Conservation (phyloP, 768 basidiomycete genomes). For the Serendipita vermifera region DNA sequence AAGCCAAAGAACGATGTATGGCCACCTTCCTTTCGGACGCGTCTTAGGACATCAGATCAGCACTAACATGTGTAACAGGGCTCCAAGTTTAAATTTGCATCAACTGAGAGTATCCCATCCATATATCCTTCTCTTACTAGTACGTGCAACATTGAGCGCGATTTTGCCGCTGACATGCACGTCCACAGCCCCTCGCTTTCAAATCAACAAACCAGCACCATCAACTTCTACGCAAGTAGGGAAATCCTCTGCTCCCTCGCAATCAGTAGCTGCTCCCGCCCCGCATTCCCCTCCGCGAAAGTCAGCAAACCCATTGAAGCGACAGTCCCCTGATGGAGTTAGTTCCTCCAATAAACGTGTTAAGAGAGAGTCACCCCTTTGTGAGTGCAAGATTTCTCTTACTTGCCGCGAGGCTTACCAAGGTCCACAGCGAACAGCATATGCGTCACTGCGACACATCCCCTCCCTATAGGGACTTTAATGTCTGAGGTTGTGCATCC, state of each 20-base stretch:
- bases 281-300: background rate
- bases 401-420: background rate
- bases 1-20: conserved; percentile 1
- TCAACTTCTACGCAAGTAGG: background rate
- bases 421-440: background rate
- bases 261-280: background rate
- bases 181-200: background rate
- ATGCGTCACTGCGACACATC: background rate
- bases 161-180: background rate
- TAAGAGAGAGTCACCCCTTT: background rate
- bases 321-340: background rate
- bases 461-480: too few relatives aligned
- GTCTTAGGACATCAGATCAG: background rate
- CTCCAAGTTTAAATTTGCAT: background rate
- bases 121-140: background rate
- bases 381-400: background rate
- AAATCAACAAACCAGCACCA: background rate
- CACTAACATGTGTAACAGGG: background rate
- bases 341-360: conserved; percentile 1
- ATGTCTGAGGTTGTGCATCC: too few relatives aligned
- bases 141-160: background rate
- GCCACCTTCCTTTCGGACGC: background rate
- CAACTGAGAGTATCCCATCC: background rate
- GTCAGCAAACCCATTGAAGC: background rate
- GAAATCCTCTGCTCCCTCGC: background rate